Evolutionary conservation across 345 rosid genomes (phyloP).

Genomic region (Salix koriyanagi): DNA sequence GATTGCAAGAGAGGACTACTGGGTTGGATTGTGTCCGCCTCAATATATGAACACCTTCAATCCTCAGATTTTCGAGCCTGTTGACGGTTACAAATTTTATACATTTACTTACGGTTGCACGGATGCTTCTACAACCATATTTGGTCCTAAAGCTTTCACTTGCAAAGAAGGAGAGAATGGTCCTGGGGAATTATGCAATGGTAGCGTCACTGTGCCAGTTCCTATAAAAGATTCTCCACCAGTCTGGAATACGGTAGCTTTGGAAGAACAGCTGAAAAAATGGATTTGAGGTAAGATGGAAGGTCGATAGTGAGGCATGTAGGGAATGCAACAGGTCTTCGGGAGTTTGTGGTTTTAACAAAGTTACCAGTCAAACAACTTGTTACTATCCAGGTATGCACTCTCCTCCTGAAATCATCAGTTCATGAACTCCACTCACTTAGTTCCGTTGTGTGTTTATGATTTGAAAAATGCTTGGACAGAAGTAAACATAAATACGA

Average conservation of each 20-base stretch:
- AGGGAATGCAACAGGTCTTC: neutral
- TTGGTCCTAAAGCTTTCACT: neutral
- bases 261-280: neutral
- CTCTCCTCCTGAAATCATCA: neutral
- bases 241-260: neutral
- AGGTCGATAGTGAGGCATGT: neutral
- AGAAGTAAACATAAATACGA: neutral
- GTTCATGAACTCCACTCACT: neutral
- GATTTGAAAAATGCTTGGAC: neutral
- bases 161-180: constrained; percentile 1
- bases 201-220: constrained; percentile 19
- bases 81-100: neutral
- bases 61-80: neutral
- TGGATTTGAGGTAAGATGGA: constrained; percentile 11
- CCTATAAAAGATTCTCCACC: neutral
- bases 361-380: neutral
- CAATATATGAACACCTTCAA: constrained; percentile 14
- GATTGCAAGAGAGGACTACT: constrained; percentile 28
- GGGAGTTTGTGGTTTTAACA: constrained; percentile 16
- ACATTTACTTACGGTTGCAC: constrained; percentile 22
- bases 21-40: constrained; percentile 9
- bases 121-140: accelerated
- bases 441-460: neutral
- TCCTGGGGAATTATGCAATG: neutral
- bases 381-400: neutral